phyloP scores from a whole-genome alignment of 768 basidiomycete genomes.

The Amanita pseudoporphyria region DNA sequence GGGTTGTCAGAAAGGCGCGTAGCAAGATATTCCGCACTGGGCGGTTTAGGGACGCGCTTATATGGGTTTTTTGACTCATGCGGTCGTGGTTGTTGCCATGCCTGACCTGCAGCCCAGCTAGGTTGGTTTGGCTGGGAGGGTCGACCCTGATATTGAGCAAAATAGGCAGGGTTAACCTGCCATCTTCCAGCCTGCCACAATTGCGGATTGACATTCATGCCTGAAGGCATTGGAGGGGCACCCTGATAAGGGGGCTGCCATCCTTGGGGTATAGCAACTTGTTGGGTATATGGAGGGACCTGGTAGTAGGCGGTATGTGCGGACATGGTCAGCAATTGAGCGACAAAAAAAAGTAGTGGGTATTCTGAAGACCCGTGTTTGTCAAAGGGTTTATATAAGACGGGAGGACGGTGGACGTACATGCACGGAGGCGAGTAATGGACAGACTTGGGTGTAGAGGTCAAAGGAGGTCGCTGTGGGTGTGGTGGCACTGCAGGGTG shows the following conservation, averaged over 20 bases:
- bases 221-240: constrained; percentile 48
- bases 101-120: constrained; percentile 30
- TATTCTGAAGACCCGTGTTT: background rate
- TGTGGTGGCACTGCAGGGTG: no score
- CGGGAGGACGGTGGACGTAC: background rate
- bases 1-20: constrained; percentile 52
- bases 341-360: no score
- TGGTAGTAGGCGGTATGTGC: constrained; percentile 6
- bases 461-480: no score
- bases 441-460: no score
- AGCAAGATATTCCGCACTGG: constrained; percentile 58
- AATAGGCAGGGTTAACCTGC: constrained; percentile 38
- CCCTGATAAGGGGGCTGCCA: constrained; percentile 29
- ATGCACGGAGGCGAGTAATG: background rate
- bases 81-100: constrained; percentile 26
- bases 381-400: background rate
- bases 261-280: constrained; percentile 6
- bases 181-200: constrained; percentile 47
- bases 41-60: constrained; percentile 51
- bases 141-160: constrained; percentile 18
- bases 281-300: constrained; percentile 8
- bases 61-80: constrained; percentile 41
- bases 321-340: constrained; percentile 1
- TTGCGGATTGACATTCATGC: constrained; percentile 30
- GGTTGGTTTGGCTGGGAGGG: constrained; percentile 12